Conservation (phyloP, 805 yeast genomes). For the Candida montana region DNA sequence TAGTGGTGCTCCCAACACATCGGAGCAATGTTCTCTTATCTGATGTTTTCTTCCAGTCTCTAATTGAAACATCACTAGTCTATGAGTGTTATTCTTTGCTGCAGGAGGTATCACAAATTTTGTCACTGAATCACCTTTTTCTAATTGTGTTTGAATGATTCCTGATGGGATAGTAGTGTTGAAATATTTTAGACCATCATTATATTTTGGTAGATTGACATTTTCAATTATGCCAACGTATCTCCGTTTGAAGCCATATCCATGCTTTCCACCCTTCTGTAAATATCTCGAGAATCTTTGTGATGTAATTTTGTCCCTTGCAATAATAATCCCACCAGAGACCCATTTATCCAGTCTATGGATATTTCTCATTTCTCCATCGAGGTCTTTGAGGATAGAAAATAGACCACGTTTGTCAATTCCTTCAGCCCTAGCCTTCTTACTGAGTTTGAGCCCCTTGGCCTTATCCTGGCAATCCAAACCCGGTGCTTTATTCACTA, state of each 20-base stretch:
- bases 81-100: conserved; percentile 17
- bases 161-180: conserved; percentile 2
- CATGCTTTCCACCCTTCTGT: conserved; percentile 30
- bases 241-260: conserved; percentile 29
- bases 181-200: background rate
- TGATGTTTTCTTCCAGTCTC: conserved; percentile 38
- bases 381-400: conserved; percentile 5
- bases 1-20: conserved; percentile 24
- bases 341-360: conserved; percentile 36
- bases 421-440: background rate
- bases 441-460: background rate
- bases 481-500: conserved; percentile 34
- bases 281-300: conserved; percentile 29
- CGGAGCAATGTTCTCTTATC: conserved; percentile 29
- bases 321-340: conserved; percentile 36
- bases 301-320: conserved; percentile 30
- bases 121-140: conserved; percentile 10
- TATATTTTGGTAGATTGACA: conserved; percentile 1
- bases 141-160: conserved; percentile 1
- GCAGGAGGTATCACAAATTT: conserved; percentile 12
- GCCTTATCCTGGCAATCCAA: conserved; percentile 15
- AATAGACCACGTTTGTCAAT: conserved; percentile 11
- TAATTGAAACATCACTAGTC: conserved; percentile 27
- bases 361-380: conserved; percentile 25
- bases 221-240: conserved; percentile 27